A percentile compares a stretch with the other conserved stretches of the same genome.
Evolutionary conservation across 1,284 basidiomycete genomes (phyloP).

Genomic region (Malassezia sympodialis): DNA sequence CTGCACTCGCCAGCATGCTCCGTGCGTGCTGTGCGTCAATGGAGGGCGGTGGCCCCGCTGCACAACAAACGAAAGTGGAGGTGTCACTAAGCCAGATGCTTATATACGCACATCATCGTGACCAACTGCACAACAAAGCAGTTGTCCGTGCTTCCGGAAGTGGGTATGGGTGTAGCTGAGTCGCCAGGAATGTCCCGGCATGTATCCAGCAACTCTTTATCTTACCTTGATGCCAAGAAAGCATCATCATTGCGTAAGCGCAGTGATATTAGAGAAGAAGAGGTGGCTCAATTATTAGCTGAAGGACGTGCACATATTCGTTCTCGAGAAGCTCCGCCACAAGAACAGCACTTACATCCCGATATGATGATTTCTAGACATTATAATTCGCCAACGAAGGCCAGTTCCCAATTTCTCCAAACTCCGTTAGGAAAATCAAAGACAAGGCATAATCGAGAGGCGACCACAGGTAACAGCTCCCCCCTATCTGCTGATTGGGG

Average conservation of each 20-base stretch:
- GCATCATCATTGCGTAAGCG: not conserved
- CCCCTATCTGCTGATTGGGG: not conserved
- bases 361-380: not conserved
- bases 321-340: not conserved
- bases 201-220: not conserved
- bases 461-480: not conserved
- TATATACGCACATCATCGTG: not conserved
- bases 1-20: not conserved
- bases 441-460: not conserved
- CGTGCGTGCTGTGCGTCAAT: not conserved
- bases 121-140: not conserved
- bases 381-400: not conserved
- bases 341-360: not conserved
- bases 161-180: not conserved
- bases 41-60: not conserved
- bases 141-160: not conserved
- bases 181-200: not conserved
- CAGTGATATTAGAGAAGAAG: slow-evolving; percentile 1
- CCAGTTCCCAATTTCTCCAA: not conserved
- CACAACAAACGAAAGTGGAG: not conserved
- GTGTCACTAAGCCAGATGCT: not conserved
- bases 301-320: not conserved
- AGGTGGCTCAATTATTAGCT: not conserved
- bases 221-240: not conserved
- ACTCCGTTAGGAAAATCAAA: not conserved